These are phyloP conservation scores for Syzygium syzygioides DNA, from an alignment of 441 rosid species.

Conservation along the genomic window DNA sequence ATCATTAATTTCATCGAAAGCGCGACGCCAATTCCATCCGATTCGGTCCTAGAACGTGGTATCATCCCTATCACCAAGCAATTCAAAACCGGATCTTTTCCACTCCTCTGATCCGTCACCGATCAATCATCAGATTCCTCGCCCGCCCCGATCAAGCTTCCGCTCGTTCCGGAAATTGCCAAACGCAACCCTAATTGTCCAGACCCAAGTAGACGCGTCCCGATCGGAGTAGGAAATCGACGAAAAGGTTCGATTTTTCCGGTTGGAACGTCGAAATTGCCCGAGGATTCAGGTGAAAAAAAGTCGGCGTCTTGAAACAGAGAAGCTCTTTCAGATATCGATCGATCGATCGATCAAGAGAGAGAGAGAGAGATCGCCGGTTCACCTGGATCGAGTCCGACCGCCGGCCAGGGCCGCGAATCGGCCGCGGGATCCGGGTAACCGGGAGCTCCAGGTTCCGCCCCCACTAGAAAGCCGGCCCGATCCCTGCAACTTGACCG, in stretches of 20 bases:
- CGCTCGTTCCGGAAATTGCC: neutral
- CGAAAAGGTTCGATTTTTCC: neutral
- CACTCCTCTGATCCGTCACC: neutral
- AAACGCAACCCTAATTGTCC: neutral
- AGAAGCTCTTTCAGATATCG: neutral
- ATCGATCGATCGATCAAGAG: neutral
- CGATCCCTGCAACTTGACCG: conserved; percentile 9
- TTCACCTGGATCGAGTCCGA: neutral
- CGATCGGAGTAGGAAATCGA: neutral
- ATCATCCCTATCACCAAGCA: neutral
- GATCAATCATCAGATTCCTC: neutral
- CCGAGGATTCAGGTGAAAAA: neutral
- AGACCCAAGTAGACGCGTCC: neutral
- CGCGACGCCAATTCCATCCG: neutral
- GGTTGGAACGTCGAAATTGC: neutral
- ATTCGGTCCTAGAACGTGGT: neutral
- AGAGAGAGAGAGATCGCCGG: neutral
- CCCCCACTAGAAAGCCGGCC: conserved; percentile 19
- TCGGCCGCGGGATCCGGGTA: neutral
- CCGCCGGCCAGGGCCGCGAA: conserved; percentile 14
- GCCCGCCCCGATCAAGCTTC: neutral
- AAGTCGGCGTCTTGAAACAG: neutral
- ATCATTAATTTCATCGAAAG: neutral
- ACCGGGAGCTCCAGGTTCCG: conserved; percentile 10
- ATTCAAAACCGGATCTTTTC: neutral